Evolutionary conservation across 2,329 filamentous ascomycete genomes (phyloP), one percentile per base, ranked within the genome.

Genomic region (Phialophora macrospora): DNA sequence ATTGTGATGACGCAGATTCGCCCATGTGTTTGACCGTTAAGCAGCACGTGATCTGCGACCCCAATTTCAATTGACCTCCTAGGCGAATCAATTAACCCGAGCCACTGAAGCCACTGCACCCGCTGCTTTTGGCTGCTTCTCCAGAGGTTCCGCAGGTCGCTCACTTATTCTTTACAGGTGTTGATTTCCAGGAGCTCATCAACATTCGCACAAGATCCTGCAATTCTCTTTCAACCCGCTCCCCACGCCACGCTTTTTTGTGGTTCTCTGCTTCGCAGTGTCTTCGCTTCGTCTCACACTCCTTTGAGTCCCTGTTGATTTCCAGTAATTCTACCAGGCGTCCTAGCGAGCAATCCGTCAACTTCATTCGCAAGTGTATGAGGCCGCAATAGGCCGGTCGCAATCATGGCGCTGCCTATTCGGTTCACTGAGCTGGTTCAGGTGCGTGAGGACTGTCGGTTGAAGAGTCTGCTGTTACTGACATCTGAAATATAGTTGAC

Each of bases 361-460:
- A 60, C 61, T 62, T 59, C 28, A 57, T n/a, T 62, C 55, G 9
- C 48, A 60, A 63, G 66, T 72, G 67, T 61, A 71, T 70, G 71
- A 68, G 69, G 66, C 69, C 70, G 68, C 65, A 68, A 68, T 67
- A 63, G 68, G 69, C 69, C 69, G 64, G 68, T 76, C 67, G 76
- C 78, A 80, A 81, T 77, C 78, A 83, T 83, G 81, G 81, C 80
- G 80, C 84, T 96, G 77, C 92, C 91, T 76, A 96, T 97, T 83
- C 93, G 92, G 84, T 96, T 97, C 81, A 90, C 90, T 79, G 93
- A 96, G 88, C 87, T 94, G 76, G 86, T 94, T 79, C 91, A 93
- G 84, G 87, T 89, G 80, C 70, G 78, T 75, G 44, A 17, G 58
- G 55, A 56, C 26, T 51, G 14, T 55, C n/a, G 28, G 24, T 4